Percentiles rank a stretch among this genome's conserved stretches.
Conservation (phyloP, 2,329 filamentous ascomycete genomes). For the Botryosphaeria dothidea region DNA sequence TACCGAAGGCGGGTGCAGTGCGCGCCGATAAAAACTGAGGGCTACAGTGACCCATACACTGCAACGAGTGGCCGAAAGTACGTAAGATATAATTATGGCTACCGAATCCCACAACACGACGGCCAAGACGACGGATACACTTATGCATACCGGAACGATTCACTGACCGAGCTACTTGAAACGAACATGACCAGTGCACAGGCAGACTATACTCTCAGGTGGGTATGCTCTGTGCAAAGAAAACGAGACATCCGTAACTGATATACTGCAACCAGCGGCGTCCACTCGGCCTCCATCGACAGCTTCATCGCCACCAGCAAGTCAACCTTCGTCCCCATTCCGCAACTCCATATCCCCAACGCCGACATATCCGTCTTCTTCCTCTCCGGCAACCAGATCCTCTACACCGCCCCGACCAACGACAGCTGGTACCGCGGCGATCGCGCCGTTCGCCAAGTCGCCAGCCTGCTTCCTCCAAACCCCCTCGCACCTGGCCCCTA, state of each 20-base stretch:
- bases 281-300: not conserved
- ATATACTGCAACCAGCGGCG: not conserved
- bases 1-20: constrained; percentile 18
- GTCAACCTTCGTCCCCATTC: constrained; percentile 26
- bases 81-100: not conserved
- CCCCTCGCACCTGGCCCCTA: not conserved
- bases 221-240: too few relatives aligned
- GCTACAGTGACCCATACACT: not conserved
- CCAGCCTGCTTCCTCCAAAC: not conserved
- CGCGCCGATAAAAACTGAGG: constrained; percentile 20
- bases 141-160: not conserved
- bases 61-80: not conserved
- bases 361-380: constrained; percentile 36
- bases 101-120: not conserved
- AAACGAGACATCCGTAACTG: not conserved
- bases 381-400: constrained; percentile 30
- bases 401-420: constrained; percentile 27
- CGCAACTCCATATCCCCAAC: constrained; percentile 30
- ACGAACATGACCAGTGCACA: not conserved
- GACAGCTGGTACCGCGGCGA: constrained; percentile 33
- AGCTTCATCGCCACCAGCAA: not conserved
- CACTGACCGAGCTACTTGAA: not conserved
- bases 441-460: not conserved
- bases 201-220: not conserved
- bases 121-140: not conserved